phyloP scores from a whole-genome alignment of 2,329 filamentous ascomycete genomes.

The Acrocalymma vagum region DNA sequence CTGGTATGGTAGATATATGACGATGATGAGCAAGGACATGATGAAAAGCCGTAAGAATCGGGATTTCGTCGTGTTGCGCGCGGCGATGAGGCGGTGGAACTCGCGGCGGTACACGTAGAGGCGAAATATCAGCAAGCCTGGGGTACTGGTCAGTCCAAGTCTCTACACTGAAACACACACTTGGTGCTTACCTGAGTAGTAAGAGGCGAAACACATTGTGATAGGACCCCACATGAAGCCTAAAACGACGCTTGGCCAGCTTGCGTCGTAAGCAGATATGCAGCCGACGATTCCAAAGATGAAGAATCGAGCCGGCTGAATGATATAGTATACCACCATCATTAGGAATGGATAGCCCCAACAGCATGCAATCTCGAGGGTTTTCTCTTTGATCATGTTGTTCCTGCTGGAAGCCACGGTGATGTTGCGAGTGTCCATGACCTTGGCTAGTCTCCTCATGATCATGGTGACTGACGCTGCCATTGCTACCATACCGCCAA shows the following conservation, averaged over 20 bases:
- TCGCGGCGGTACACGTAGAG: constrained; percentile 67
- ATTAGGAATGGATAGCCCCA: constrained; percentile 63
- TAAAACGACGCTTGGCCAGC: constrained; percentile 66
- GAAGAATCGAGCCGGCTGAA: constrained; percentile 67
- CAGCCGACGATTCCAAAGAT: constrained; percentile 69
- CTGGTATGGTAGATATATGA: constrained; percentile 63
- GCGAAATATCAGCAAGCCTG: constrained; percentile 68
- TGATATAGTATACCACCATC: constrained; percentile 66
- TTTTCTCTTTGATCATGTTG: constrained; percentile 56
- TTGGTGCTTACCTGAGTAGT: constrained; percentile 65
- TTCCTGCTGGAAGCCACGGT: constrained; percentile 59
- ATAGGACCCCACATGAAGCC: constrained; percentile 65
- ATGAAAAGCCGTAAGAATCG: constrained; percentile 70
- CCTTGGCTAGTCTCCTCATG: constrained; percentile 66
- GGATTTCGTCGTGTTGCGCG: constrained; percentile 63
- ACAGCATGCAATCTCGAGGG: constrained; percentile 65
- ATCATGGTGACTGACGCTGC: constrained; percentile 65
- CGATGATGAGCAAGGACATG: constrained; percentile 60
- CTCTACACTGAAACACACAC: too few species aligned
- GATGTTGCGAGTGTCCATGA: constrained; percentile 67
- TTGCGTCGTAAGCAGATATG: constrained; percentile 60
- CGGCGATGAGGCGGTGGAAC: constrained; percentile 64
- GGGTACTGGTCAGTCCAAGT: constrained; percentile 14
- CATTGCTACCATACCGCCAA: constrained; percentile 61
- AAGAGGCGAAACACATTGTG: constrained; percentile 61